Percentiles rank a stretch among this genome's conserved stretches.
These are phyloP conservation scores for Tardiomyces digboiensis DNA, from an alignment of 1,139 yeast species.

Conservation along the genomic window DNA sequence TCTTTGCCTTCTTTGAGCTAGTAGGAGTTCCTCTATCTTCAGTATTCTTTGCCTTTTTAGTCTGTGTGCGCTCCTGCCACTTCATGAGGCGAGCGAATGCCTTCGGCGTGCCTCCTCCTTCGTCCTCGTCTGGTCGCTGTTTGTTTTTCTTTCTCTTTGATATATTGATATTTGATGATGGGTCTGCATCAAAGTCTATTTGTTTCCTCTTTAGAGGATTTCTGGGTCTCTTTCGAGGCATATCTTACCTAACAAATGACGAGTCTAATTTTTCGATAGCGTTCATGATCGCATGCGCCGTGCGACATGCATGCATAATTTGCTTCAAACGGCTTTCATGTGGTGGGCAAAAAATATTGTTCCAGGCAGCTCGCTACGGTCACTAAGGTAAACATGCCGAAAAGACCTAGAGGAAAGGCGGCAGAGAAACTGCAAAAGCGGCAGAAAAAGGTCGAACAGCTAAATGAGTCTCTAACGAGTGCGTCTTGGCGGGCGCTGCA, in stretches of 20 bases:
- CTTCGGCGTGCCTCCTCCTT: constrained; percentile 25
- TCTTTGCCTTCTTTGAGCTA: constrained; percentile 4
- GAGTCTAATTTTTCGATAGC: too few relatives aligned
- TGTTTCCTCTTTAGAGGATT: constrained; percentile 18
- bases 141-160: constrained; percentile 5
- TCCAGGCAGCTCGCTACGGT: neutral
- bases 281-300: too few relatives aligned
- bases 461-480: neutral
- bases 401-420: constrained; percentile 19
- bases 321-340: too few relatives aligned
- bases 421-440: constrained; percentile 3
- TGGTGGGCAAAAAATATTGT: neutral
- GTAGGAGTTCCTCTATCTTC: too few relatives aligned
- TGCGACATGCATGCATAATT: too few relatives aligned
- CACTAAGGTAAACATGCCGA: constrained; percentile 15
- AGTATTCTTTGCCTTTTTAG: neutral
- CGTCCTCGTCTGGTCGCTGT: constrained; percentile 9
- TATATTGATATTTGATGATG: constrained; percentile 11
- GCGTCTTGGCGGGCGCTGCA: neutral
- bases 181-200: constrained; percentile 17
- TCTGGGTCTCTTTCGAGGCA: constrained; percentile 21
- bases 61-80: constrained; percentile 6
- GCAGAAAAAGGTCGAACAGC: constrained; percentile 9
- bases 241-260: constrained; percentile 2
- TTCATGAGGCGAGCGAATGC: constrained; percentile 22